A percentile compares a stretch with the other conserved stretches of the same genome.
Conservation (phyloP, 345 rosid genomes). For the Populus deltoides region DNA sequence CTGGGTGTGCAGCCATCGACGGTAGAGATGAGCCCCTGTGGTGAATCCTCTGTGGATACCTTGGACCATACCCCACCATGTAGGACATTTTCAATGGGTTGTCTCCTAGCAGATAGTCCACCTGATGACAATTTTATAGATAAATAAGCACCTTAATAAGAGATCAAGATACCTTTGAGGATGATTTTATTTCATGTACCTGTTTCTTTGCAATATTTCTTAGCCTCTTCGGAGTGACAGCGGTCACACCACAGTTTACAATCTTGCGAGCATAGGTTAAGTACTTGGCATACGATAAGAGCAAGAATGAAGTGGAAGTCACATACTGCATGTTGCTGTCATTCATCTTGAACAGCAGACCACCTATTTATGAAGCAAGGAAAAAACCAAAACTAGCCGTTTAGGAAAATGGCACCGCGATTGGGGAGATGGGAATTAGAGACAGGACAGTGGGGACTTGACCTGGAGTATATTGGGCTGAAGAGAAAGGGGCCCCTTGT, state of each 20-base stretch:
- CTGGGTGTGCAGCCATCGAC: conserved; percentile 17
- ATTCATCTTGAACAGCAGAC: conserved; percentile 47
- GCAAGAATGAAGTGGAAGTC: conserved; percentile 56
- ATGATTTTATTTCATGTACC: not conserved
- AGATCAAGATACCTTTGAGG: not conserved
- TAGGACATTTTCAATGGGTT: conserved; percentile 30
- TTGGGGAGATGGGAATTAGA: no score
- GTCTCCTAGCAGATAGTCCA: conserved; percentile 31
- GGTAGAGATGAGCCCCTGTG: conserved; percentile 32
- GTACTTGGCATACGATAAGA: conserved; percentile 55
- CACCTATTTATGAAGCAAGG: conserved; percentile 14
- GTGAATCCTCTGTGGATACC: conserved; percentile 27
- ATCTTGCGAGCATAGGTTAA: conserved; percentile 36
- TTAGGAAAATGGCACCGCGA: not conserved
- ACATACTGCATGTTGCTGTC: conserved; percentile 61
- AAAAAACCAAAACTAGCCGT: conserved; percentile 6
- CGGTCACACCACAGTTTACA: conserved; percentile 51
- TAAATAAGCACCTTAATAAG: not conserved
- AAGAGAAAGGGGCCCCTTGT: conserved; percentile 82
- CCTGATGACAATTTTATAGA: not conserved
- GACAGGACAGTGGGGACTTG: not conserved
- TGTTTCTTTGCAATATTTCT: conserved; percentile 53
- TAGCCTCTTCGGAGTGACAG: conserved; percentile 42
- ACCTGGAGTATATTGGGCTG: conserved; percentile 88
- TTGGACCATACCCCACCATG: conserved; percentile 32